These are phyloP conservation scores for Verticillium alfalfae DNA, from an alignment of 2,329 filamentous ascomycete genomes.

Conservation along the genomic window DNA sequence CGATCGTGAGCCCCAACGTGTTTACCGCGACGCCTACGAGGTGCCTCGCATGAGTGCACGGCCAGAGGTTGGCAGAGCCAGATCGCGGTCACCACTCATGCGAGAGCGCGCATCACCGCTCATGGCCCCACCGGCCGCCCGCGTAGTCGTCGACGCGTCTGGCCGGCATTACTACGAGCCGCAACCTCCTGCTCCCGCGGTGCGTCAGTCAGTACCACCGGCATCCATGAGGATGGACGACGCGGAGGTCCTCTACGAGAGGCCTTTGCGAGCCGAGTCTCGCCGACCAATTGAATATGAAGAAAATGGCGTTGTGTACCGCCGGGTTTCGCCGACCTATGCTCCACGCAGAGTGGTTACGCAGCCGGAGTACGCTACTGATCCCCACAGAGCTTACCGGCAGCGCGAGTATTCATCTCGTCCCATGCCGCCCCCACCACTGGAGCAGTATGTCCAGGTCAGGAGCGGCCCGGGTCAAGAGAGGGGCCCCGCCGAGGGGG, in stretches of 20 bases:
- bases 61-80: conserved; percentile 40
- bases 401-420: conserved; percentile 53
- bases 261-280: conserved; percentile 46
- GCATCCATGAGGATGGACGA: conserved; percentile 35
- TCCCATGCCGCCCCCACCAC: conserved; percentile 30
- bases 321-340: conserved; percentile 43
- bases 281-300: conserved; percentile 42
- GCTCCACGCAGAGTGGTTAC: conserved; percentile 54
- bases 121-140: conserved; percentile 50
- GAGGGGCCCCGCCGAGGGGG: conserved; percentile 36
- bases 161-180: conserved; percentile 72
- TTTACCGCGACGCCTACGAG: conserved; percentile 38
- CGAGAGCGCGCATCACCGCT: conserved; percentile 38
- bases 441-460: conserved; percentile 38
- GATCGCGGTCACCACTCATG: conserved; percentile 41
- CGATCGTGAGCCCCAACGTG: conserved; percentile 33
- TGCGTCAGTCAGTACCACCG: conserved; percentile 50
- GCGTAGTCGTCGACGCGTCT: conserved; percentile 76
- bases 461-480: conserved; percentile 21
- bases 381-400: conserved; percentile 47
- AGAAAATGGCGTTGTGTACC: conserved; percentile 45
- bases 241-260: conserved; percentile 61
- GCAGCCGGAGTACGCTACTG: conserved; percentile 52
- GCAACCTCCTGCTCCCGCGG: conserved; percentile 19
- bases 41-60: conserved; percentile 40